Evolutionary conservation across 257 asterid genomes (phyloP).

Genomic region (Galeopsis tetrahit): DNA sequence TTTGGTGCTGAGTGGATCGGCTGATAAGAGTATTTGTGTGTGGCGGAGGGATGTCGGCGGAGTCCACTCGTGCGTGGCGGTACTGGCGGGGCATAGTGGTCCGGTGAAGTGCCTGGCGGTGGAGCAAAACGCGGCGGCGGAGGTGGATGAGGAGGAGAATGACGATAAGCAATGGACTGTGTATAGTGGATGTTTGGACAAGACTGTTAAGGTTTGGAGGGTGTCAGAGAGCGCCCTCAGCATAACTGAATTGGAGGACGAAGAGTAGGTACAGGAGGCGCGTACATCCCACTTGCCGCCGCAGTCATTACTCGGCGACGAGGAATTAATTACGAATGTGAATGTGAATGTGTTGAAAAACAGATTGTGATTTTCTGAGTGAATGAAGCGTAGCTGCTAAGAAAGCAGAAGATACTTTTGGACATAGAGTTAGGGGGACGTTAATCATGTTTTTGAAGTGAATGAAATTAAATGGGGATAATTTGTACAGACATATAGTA

Average conservation of each 20-base stretch:
- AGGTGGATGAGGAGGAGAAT: not conserved
- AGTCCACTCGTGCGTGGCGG: conserved; percentile 61
- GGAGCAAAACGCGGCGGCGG: conserved; percentile 39
- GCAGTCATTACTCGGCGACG: too few relatives aligned
- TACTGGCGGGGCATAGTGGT: conserved; percentile 76
- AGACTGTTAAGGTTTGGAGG: conserved; percentile 74
- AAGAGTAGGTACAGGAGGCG: conserved; percentile 13
- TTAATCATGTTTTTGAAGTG: not conserved
- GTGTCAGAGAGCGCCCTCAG: conserved; percentile 44
- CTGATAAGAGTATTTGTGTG: conserved; percentile 83
- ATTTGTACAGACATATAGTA: not conserved
- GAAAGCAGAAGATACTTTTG: not conserved
- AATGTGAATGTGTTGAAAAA: not conserved
- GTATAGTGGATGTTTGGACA: conserved; percentile 81
- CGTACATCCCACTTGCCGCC: conserved; percentile 17
- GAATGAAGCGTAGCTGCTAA: conserved; percentile 22
- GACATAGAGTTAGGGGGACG: not conserved
- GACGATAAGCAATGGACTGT: conserved; percentile 50
- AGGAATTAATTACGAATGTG: not conserved
- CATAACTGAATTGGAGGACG: conserved; percentile 15
- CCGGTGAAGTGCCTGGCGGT: conserved; percentile 92
- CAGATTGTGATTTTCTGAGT: conserved; percentile 19
- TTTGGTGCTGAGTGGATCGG: conserved; percentile 82
- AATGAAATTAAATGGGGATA: not conserved
- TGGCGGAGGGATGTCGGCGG: conserved; percentile 88